Evolutionary conservation across 345 rosid species (phyloP).

Genomic region (Bretschneidera sinensis): DNA sequence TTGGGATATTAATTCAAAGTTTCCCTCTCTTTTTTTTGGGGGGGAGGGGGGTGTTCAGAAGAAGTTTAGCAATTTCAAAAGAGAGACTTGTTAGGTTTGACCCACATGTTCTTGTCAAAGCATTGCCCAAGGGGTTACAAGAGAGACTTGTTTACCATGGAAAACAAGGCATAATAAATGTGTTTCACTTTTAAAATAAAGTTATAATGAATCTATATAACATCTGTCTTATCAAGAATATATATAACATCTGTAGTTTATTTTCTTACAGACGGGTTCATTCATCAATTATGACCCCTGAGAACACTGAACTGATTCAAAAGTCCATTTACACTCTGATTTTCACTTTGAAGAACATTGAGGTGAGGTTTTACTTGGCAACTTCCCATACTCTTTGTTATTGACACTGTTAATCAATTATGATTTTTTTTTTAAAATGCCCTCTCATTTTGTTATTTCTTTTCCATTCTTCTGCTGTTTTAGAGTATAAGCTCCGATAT

Average conservation of each 20-base stretch:
- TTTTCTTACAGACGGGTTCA: conserved; percentile 51
- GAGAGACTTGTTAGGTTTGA: no score
- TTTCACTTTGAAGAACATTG: conserved; percentile 88
- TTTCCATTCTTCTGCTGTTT: conserved; percentile 16
- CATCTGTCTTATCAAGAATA: no score
- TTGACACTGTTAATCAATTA: not conserved
- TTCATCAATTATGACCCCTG: conserved; percentile 84
- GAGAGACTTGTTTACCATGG: not conserved
- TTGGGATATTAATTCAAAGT: no score
- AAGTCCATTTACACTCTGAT: conserved; percentile 82
- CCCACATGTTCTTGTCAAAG: not conserved
- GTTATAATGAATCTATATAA: no score
- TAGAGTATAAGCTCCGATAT: conserved; percentile 96
- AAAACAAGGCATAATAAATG: no score
- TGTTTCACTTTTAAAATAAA: no score
- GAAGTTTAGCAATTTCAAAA: no score
- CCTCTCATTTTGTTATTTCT: not conserved
- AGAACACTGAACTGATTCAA: conserved; percentile 79
- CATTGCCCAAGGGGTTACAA: no score
- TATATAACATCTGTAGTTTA: not conserved
- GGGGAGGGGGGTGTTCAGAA: no score
- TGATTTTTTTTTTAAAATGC: no score
- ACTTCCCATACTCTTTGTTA: not conserved
- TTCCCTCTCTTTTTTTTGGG: no score
- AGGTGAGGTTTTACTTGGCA: conserved; percentile 41